A percentile compares a stretch with the other conserved stretches of the same genome.
phyloP scores from a whole-genome alignment of 768 basidiomycete genomes.

The Mycena rebaudengoi region DNA sequence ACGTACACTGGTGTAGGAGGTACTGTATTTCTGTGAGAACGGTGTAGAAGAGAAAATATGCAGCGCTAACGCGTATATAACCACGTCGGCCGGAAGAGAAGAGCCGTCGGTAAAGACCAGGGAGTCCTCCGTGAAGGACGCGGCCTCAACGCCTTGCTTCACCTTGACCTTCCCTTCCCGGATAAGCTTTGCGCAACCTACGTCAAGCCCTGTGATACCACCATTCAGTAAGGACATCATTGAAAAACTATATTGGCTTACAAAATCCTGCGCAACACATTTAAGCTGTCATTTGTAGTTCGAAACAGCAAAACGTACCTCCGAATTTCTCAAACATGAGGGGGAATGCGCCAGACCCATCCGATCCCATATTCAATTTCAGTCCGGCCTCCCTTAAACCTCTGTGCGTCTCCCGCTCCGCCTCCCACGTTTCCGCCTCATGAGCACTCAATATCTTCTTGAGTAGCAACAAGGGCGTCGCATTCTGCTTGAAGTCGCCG shows the following conservation, averaged over 20 bases:
- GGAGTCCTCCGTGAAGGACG: slow-evolving; percentile 38
- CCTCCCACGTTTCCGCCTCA: slow-evolving; percentile 32
- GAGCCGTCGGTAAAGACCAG: slow-evolving; percentile 43
- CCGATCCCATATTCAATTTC: slow-evolving; percentile 43
- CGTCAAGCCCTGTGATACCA: slow-evolving; percentile 34
- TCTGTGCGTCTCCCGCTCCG: slow-evolving; percentile 44
- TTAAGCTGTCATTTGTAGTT: not conserved
- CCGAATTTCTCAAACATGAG: slow-evolving; percentile 40
- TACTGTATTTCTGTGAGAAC: slow-evolving; percentile 5
- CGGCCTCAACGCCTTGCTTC: slow-evolving; percentile 53
- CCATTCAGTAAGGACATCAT: not conserved
- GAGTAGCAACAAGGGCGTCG: slow-evolving; percentile 34
- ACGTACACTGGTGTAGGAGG: slow-evolving; percentile 48
- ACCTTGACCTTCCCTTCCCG: slow-evolving; percentile 60
- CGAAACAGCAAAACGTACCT: slow-evolving; percentile 33
- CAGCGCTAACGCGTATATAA: slow-evolving; percentile 52
- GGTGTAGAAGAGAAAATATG: not conserved
- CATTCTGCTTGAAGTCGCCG: slow-evolving; percentile 34
- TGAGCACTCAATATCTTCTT: slow-evolving; percentile 27
- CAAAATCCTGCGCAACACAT: slow-evolving; percentile 20
- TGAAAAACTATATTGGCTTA: not conserved
- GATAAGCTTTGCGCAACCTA: slow-evolving; percentile 54
- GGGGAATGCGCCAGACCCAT: slow-evolving; percentile 40
- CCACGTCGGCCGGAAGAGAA: slow-evolving; percentile 44
- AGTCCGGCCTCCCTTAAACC: slow-evolving; percentile 46